Evolutionary conservation across 2,329 filamentous ascomycete species (phyloP).

Genomic region (Microdochium trichocladiopsis): DNA sequence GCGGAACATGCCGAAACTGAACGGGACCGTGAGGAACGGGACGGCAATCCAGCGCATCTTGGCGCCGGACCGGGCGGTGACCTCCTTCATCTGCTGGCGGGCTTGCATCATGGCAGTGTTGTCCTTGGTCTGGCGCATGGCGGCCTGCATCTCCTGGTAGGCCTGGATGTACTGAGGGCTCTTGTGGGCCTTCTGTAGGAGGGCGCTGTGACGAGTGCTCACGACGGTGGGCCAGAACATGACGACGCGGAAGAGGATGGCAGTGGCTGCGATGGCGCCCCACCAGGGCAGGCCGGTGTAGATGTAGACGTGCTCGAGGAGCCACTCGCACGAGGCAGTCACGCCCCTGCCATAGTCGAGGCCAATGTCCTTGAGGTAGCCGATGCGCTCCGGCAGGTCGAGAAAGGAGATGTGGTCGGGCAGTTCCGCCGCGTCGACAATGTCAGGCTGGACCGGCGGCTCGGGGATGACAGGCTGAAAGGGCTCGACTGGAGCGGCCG

Average conservation of each 20-base stretch:
- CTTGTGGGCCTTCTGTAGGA: conserved; percentile 48
- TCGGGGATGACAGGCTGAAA: background rate
- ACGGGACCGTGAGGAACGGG: conserved; percentile 53
- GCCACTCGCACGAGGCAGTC: conserved; percentile 64
- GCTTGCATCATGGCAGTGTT: conserved; percentile 35
- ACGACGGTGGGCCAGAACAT: conserved; percentile 60
- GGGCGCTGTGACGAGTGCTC: conserved; percentile 55
- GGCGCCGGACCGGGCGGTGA: conserved; percentile 50
- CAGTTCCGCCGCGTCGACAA: conserved; percentile 11
- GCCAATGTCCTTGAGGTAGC: conserved; percentile 76
- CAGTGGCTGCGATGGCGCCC: conserved; percentile 60
- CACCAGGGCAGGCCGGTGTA: conserved; percentile 75
- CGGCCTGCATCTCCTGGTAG: conserved; percentile 42
- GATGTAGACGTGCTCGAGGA: conserved; percentile 78
- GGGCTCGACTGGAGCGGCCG: background rate
- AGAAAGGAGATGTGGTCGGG: conserved; percentile 37
- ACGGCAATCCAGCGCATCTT: conserved; percentile 40
- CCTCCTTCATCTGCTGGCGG: conserved; percentile 35
- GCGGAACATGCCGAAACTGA: conserved; percentile 77
- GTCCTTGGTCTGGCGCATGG: conserved; percentile 30
- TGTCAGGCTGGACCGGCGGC: conserved; percentile 11
- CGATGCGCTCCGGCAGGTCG: conserved; percentile 65
- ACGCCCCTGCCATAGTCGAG: conserved; percentile 84
- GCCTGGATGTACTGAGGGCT: conserved; percentile 47
- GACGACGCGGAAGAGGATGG: conserved; percentile 54